Base-by-base conservation (phyloP, 495 filamentous ascomycete species). In the Trichodelitschia bisporula region DNA sequence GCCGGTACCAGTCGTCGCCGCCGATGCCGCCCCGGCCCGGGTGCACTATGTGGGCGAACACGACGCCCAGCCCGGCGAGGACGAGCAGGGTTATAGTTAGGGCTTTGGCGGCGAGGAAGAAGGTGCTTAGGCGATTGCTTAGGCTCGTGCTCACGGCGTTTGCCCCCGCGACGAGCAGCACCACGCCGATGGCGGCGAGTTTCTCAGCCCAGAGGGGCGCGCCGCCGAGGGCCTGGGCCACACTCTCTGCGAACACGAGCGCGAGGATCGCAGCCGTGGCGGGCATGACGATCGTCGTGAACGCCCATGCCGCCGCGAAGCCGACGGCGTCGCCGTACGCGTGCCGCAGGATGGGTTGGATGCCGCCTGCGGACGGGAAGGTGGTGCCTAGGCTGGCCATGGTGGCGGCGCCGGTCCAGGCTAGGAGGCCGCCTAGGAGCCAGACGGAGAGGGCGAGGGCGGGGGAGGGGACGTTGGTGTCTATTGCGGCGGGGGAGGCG, bases 201-300 rank as follows among this genome's bases (percentile, higher is more conserved):
- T 64, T 65, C 20, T 42, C 32, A 17, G 33, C 31, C n/a, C 36
- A 27, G 8, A 29, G 33, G 2, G 32, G 32, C 1, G 13, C 21
- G 3, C 32, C n/a, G 24, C 32, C 34, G 4, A 41, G 14, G 20
- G 26, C 27, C 2, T 30, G 36, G 14, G 38, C 32, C 2, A 64
- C 56, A 38, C 45, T 57, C 48, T 69, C 64, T 3, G 62, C 47
- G 30, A 69, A 66, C n/a, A 66, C 56, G 31, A 69, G 61, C 43
- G 55, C 56, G 5, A 67, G 46, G 15, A 66, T 66, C 3, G 63
- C 64, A 19, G 66, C 45, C 0, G 63, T 59, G 0, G 60, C 56
- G 2, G 64, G 64, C 57, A 61, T 67, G 9, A 63, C 55, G 10
- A 57, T 59, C 1, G 61, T 56, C 27, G 67, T 55, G 63, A 62